phyloP scores from a whole-genome alignment of 495 filamentous ascomycete species.

The Oidiodendron maius region DNA sequence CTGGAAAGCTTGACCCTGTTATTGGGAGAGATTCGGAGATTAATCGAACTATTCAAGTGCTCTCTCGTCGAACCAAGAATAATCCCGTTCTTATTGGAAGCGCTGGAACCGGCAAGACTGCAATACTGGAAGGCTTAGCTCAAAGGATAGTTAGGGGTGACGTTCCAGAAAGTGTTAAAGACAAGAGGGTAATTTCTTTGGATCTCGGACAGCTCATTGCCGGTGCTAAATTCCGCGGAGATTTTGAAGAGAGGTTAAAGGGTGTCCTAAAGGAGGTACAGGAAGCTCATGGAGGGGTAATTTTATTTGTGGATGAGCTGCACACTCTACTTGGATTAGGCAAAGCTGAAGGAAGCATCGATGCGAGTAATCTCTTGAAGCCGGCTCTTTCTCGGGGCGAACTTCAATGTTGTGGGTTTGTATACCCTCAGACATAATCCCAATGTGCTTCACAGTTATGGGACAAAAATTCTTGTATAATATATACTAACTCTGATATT shows the following conservation, averaged over 20 bases:
- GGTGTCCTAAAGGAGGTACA: conserved; percentile 85
- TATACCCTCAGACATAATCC: not conserved
- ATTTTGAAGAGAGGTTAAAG: conserved; percentile 94
- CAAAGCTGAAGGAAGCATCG: conserved; percentile 92
- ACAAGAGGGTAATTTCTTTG: conserved; percentile 80
- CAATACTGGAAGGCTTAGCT: conserved; percentile 87
- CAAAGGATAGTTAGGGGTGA: conserved; percentile 87
- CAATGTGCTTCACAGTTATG: not conserved
- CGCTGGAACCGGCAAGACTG: conserved; percentile 94
- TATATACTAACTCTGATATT: not conserved
- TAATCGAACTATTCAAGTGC: conserved; percentile 86
- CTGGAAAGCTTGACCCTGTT: conserved; percentile 90
- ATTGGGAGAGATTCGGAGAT: conserved; percentile 91
- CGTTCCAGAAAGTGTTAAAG: conserved; percentile 94
- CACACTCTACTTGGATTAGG: conserved; percentile 88
- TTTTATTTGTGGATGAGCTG: conserved; percentile 93
- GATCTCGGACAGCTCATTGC: conserved; percentile 91
- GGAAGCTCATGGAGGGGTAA: conserved; percentile 80
- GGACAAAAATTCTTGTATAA: not conserved
- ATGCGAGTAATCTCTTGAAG: conserved; percentile 92
- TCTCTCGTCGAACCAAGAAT: conserved; percentile 92
- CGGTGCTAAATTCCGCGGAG: conserved; percentile 90
- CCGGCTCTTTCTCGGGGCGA: conserved; percentile 89
- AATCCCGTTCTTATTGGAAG: conserved; percentile 92
- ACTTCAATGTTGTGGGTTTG: conserved; percentile 45